Conservation (phyloP, 306 rosid species). For the Astragalus glycyphyllos region DNA sequence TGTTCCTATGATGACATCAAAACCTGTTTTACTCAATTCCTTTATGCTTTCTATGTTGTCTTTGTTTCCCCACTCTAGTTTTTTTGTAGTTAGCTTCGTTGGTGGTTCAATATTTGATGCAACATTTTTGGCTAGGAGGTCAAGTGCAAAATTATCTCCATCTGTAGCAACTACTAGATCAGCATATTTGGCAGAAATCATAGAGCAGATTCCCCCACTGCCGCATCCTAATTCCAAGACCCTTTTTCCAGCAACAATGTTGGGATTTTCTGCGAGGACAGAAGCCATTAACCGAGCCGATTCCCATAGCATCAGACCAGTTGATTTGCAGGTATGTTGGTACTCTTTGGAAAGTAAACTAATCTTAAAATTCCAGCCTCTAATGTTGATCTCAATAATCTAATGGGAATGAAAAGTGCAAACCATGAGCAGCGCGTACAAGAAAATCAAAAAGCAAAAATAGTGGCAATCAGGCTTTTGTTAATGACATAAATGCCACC, state of each 20-base stretch:
- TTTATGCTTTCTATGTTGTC: conserved; percentile 70
- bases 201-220: conserved; percentile 85
- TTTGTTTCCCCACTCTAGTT: conserved; percentile 76
- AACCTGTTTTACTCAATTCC: conserved; percentile 58
- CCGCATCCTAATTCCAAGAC: conserved; percentile 93
- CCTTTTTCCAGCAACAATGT: conserved; percentile 70
- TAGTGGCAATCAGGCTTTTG: conserved; percentile 4
- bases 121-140: conserved; percentile 68
- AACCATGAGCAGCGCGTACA: background rate
- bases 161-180: conserved; percentile 79
- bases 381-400: conserved; percentile 61
- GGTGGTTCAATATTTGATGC: conserved; percentile 61
- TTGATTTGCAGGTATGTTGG: conserved; percentile 91
- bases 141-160: conserved; percentile 75
- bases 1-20: conserved; percentile 82
- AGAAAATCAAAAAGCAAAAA: conserved; percentile 10
- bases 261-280: conserved; percentile 73
- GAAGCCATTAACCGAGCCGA: conserved; percentile 91
- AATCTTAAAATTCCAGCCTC: conserved; percentile 71
- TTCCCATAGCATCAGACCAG: conserved; percentile 97
- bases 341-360: conserved; percentile 70
- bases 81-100: conserved; percentile 55
- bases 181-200: conserved; percentile 69
- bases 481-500: background rate
- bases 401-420: conserved; percentile 29